Base-by-base conservation (phyloP, 176 grass and related monocot species). In the Hyparrhenia diplandra region DNA sequence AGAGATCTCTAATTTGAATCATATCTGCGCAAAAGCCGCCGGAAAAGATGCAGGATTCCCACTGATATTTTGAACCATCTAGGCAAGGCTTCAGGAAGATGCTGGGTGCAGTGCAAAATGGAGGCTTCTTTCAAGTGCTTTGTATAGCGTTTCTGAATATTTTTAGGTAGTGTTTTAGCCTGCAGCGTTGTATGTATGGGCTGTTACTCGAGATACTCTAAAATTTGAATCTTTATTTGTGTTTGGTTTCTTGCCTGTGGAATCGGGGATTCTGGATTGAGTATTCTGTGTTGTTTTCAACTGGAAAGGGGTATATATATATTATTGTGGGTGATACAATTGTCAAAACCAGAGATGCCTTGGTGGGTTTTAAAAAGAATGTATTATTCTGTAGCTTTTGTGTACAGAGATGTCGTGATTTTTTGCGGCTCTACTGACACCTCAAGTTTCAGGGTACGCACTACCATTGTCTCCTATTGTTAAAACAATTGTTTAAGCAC, bases 31-130 rank as follows among this genome's bases (percentile, higher is more conserved):
- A n/a, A 86, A 86, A 78, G 47, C 59, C n/a, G 2, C 4, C 0
- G 6, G 0, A n/a, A n/a, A 78, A 82, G 83, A 86, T 78, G 78
- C 83, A 86, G 58, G 73, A 82, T 86, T 86, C 88, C 78, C 73
- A 18, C 2, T 78, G 83, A 86, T 86, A 89, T 89, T 86, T 86
- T 40, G 17, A 77, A 51, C 73, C 79, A 68, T 82, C 65, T 3
- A 24, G 35, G 79, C 59, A 82, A 82, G 28, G 46, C 29, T 61
- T 82, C 77, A 60, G 37, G 37, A 63, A 78, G 88, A 86, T 86
- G 78, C 78, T 78, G 45, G 73, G 57, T 14, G n/a, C n/a, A 61
- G 5, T 73, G 75, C n/a, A n/a, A 71, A 57, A 65, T 85, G 71
- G 58, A 32, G 41, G 23, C 5, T 71, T 64, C 35, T 80, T 76